Percentiles rank a stretch among this genome's conserved stretches.
These are phyloP conservation scores for Fusarium transvaalense DNA, from an alignment of 2,329 filamentous ascomycete genomes.

Conservation along the genomic window DNA sequence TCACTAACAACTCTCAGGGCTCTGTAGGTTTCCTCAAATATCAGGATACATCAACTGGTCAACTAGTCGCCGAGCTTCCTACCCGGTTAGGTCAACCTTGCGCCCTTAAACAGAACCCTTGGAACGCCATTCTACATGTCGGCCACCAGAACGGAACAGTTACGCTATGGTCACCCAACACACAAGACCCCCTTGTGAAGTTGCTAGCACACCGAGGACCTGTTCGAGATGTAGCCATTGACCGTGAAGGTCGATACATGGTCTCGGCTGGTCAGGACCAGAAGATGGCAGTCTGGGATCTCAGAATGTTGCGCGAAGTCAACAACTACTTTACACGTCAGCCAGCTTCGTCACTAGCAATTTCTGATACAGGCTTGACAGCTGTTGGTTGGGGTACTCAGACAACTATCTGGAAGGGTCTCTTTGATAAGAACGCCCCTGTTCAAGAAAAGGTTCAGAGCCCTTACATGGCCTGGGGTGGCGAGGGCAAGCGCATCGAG, in stretches of 20 bases:
- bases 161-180: conserved; percentile 95
- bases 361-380: conserved; percentile 89
- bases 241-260: conserved; percentile 95
- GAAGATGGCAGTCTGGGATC: conserved; percentile 96
- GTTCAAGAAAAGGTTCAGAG: conserved; percentile 85
- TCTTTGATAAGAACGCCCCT: conserved; percentile 79
- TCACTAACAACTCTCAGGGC: conserved; percentile 62
- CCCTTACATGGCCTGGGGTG: conserved; percentile 94
- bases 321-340: conserved; percentile 87
- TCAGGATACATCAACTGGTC: conserved; percentile 93
- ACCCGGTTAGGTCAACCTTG: conserved; percentile 88
- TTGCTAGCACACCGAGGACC: conserved; percentile 90
- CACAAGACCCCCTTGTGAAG: conserved; percentile 87
- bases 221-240: conserved; percentile 85
- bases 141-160: conserved; percentile 97
- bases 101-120: conserved; percentile 87
- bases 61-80: conserved; percentile 85
- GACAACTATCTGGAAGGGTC: conserved; percentile 88
- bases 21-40: conserved; percentile 90
- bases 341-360: conserved; percentile 84
- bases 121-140: conserved; percentile 91
- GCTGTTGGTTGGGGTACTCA: conserved; percentile 93
- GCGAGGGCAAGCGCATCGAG: conserved; percentile 84
- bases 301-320: conserved; percentile 93
- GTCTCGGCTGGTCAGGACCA: conserved; percentile 90